Evolutionary conservation across 331 rosid genomes (phyloP), one percentile per base, ranked within the genome.

Genomic region (Spiraea crenata): DNA sequence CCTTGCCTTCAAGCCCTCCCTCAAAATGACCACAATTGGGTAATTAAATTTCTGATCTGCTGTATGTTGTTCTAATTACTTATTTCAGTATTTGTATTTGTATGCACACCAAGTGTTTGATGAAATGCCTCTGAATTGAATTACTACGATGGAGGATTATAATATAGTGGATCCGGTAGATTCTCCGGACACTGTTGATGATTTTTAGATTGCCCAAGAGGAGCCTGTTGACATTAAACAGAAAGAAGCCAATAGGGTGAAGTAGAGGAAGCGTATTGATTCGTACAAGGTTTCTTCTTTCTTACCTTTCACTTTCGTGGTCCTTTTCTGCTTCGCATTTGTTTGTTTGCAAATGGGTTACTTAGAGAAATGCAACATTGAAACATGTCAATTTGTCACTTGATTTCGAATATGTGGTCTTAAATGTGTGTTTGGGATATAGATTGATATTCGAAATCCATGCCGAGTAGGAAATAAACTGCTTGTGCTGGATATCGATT

Each of bases 21-120:
- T 87, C 77, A 93, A 91, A 81, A 84, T 91, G 90, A 91, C 96
- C 72, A 93, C 91, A 97, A 89, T 89, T 45, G 97, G 96, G 98
- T 92, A 37, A 9, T 38, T 64, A 34, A 0, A 35, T 45, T 9
- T 51, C 72, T 15, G 44, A 6, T 14, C 58, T 7, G 40, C 7
- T n/a, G 35, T 31, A 4, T 13, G 25, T 13, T 44, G 35, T 51
- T 69, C 12, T 42, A 5, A 17, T 25, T 10, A 0, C 44, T 42
- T 42, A 15, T 8, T 44, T 67, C n/a, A 42, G 13, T 15, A 15
- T 12, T 5, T 48, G 45, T 35, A 15, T 45, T 5, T 37, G 6
- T 61, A 3, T 38, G 61, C 48, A 13, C 50, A 13, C 51, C 13
- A 41, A 3, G 4, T 57, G 60, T 52, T 20, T 31, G 65, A 39